These are phyloP conservation scores for Rhizopogon vesiculosus DNA, from an alignment of 768 basidiomycete genomes.

Conservation along the genomic window DNA sequence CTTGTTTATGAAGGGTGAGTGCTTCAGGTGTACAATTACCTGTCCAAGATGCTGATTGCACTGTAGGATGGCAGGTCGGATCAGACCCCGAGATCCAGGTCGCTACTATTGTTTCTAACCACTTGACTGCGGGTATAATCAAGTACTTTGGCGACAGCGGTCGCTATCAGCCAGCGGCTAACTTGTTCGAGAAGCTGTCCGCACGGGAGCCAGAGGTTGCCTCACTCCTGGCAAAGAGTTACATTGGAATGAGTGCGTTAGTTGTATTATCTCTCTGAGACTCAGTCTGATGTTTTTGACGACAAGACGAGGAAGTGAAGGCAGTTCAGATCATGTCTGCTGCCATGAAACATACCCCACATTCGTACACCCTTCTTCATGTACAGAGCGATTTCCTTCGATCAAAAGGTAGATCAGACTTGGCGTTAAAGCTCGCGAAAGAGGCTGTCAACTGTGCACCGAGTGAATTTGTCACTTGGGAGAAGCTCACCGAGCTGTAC, in stretches of 20 bases:
- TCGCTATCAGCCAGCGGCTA: slow-evolving; percentile 81
- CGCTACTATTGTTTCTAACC: slow-evolving; percentile 93
- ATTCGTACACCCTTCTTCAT: slow-evolving; percentile 92
- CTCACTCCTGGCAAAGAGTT: slow-evolving; percentile 80
- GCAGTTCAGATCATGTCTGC: slow-evolving; percentile 89
- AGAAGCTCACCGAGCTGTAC: slow-evolving; percentile 93
- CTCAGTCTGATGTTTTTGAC: neutral
- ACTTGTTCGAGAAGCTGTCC: slow-evolving; percentile 87
- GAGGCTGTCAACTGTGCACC: slow-evolving; percentile 98
- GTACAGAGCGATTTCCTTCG: slow-evolving; percentile 93
- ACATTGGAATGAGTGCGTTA: slow-evolving; percentile 93
- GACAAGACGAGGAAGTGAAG: slow-evolving; percentile 93
- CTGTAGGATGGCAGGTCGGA: slow-evolving; percentile 92
- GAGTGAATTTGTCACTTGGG: slow-evolving; percentile 98
- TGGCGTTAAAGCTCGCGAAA: slow-evolving; percentile 87
- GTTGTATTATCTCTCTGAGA: neutral
- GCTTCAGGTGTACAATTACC: neutral
- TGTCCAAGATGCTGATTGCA: neutral
- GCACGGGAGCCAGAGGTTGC: slow-evolving; percentile 89
- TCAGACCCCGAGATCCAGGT: slow-evolving; percentile 99
- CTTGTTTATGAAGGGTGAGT: slow-evolving; percentile 76
- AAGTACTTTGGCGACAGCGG: slow-evolving; percentile 97
- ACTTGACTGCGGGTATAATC: slow-evolving; percentile 89
- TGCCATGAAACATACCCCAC: slow-evolving; percentile 81
- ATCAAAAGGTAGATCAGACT: slow-evolving; percentile 76